These are phyloP conservation scores for Hypericum androsaemum DNA, from an alignment of 345 rosid genomes.

Conservation along the genomic window DNA sequence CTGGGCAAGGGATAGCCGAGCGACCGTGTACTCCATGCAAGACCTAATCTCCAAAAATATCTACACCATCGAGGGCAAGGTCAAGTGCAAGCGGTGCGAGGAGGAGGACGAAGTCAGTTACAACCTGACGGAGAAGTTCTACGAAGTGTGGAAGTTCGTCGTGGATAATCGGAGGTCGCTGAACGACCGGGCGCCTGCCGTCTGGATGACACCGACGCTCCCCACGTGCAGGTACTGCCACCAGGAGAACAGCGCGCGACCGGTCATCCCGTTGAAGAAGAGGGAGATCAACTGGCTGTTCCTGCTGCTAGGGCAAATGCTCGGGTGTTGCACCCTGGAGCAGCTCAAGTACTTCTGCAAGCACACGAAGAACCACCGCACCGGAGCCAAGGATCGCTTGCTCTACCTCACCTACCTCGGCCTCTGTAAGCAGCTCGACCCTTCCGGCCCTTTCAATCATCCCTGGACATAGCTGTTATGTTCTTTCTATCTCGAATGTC, in stretches of 20 bases:
- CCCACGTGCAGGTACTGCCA: conserved; percentile 18
- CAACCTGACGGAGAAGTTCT: conserved; percentile 17
- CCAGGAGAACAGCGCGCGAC: conserved; percentile 14
- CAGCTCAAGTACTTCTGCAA: conserved; percentile 35
- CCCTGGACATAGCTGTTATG: too few species aligned
- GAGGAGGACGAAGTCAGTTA: background rate
- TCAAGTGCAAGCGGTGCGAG: conserved; percentile 24
- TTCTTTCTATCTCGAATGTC: too few species aligned
- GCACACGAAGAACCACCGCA: conserved; percentile 31
- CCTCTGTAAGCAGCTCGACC: conserved; percentile 26
- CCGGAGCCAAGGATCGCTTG: conserved; percentile 35
- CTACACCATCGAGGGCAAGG: conserved; percentile 14
- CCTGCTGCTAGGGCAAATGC: conserved; percentile 26
- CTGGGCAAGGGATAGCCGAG: conserved; percentile 24
- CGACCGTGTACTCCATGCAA: conserved; percentile 17
- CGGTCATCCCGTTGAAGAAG: conserved; percentile 15
- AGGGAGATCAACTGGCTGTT: conserved; percentile 31
- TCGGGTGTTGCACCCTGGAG: conserved; percentile 29
- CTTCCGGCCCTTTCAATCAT: conserved; percentile 12
- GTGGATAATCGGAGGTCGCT: conserved; percentile 12
- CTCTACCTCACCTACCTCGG: conserved; percentile 31
- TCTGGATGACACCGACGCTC: conserved; percentile 27
- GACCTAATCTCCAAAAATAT: conserved; percentile 13
- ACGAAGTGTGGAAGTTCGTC: conserved; percentile 17
- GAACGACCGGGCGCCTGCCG: conserved; percentile 27